phyloP scores from a whole-genome alignment of 75 land plant species.

The Sequoiadendron giganteum region DNA sequence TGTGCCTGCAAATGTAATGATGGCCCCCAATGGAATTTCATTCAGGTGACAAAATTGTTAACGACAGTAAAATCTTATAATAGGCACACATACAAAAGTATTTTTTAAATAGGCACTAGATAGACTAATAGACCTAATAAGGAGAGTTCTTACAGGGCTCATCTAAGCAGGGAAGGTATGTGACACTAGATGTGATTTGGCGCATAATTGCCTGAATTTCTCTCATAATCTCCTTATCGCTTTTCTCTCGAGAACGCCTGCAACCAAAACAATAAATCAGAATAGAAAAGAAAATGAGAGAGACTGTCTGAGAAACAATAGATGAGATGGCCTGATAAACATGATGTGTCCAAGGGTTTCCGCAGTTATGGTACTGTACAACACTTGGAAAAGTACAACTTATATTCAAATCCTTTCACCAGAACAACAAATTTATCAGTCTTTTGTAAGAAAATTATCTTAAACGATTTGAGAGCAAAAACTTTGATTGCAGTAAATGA shows the following conservation, averaged over 20 bases:
- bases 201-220: constrained; percentile 98
- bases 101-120: background rate
- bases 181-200: constrained; percentile 92
- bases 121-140: background rate
- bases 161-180: constrained; percentile 88
- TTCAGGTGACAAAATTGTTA: background rate
- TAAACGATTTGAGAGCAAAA: background rate
- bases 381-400: background rate
- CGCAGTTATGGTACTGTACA: background rate
- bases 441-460: background rate
- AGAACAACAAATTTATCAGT: background rate
- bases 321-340: background rate
- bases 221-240: constrained; percentile 92
- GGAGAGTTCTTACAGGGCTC: constrained; percentile 47
- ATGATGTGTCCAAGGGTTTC: background rate
- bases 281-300: background rate
- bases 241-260: constrained; percentile 81
- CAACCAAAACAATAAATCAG: background rate
- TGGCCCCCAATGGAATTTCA: background rate
- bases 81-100: background rate
- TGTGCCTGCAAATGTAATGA: constrained; percentile 35
- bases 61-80: background rate
- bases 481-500: background rate
- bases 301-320: background rate
- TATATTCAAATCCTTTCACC: background rate